Base-by-base conservation (phyloP, 306 rosid species). In the Glycine tomentella region DNA sequence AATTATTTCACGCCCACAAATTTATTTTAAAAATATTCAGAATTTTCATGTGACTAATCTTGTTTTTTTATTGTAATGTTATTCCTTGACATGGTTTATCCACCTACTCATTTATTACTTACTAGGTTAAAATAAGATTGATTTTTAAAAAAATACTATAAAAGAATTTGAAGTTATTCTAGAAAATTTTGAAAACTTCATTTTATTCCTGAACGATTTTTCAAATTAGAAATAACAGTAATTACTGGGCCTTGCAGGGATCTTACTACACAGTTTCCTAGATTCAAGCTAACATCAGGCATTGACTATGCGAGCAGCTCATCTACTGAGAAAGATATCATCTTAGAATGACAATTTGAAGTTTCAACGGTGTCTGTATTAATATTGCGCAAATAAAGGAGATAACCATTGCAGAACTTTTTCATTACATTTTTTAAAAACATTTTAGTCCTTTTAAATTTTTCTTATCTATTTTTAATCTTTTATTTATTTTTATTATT, bases 221-320 rank as follows among this genome's bases (percentile, higher is more conserved):
- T 25, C 31, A 25, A 25, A 25, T 25, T 15, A 25, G 5, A 51
- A 34, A 55, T 31, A 57, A 56, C 48, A 15, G 20, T 44, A 58
- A 16, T 16, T 16, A 42, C 9, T 10, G 51, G 8, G 62, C 15
- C 34, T 82, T 78, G 86, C 84, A 88, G 92, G 89, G 90, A 84
- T 77, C 84, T 90, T 16, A 80, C 78, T 57, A 53, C 55, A 52
- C 63, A 83, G 56, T 90, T 86, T 79, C 94, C 85, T 42, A 77
- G 57, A n/a, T 69, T 76, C 51, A 85, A 84, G 31, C 31, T 25
- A 25, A 25, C 31, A 25, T 1, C 31, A 25, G 31, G 31, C 31
- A 25, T 25, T 25, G 31, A 87, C 59, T 71, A 46, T 48, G 55
- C 15, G 55, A 75, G 51, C 44, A 44, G 25, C 15, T 64, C 69